phyloP scores from a whole-genome alignment of 768 basidiomycete genomes.

The Mycena latifolia region DNA sequence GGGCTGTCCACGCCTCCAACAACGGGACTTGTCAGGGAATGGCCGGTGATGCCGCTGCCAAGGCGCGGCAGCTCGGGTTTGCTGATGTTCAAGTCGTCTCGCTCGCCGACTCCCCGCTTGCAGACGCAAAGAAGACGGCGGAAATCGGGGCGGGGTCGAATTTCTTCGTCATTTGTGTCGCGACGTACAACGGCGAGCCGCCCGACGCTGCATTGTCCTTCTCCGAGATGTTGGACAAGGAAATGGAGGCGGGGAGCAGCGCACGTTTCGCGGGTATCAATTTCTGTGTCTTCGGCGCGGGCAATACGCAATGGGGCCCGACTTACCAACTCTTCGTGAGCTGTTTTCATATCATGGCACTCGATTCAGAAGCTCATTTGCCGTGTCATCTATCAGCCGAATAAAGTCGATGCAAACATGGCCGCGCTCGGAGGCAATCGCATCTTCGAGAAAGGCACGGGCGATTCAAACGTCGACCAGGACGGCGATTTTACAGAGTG shows the following conservation, averaged over 20 bases:
- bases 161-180: slow-evolving; percentile 31
- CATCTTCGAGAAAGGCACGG: slow-evolving; percentile 32
- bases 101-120: slow-evolving; percentile 30
- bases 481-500: slow-evolving; percentile 32
- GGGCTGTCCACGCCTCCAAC: slow-evolving; percentile 32
- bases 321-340: slow-evolving; percentile 31
- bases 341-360: not conserved
- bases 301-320: slow-evolving; percentile 33
- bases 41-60: slow-evolving; percentile 26
- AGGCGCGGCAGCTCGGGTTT: slow-evolving; percentile 31
- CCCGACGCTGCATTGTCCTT: slow-evolving; percentile 29
- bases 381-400: slow-evolving; percentile 18
- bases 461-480: slow-evolving; percentile 31
- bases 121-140: slow-evolving; percentile 1
- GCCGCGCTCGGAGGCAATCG: slow-evolving; percentile 32
- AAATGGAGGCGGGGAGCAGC: slow-evolving; percentile 21
- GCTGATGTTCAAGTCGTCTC: slow-evolving; percentile 21
- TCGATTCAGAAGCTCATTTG: not conserved
- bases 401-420: slow-evolving; percentile 31
- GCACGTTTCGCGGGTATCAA: slow-evolving; percentile 27
- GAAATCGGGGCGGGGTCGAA: slow-evolving; percentile 22
- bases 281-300: slow-evolving; percentile 32
- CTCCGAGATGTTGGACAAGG: slow-evolving; percentile 27
- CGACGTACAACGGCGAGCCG: slow-evolving; percentile 35
- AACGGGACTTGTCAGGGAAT: slow-evolving; percentile 30